Base-by-base conservation (phyloP, 371 early-diverging fungal genomes). In the Circinella minor region DNA sequence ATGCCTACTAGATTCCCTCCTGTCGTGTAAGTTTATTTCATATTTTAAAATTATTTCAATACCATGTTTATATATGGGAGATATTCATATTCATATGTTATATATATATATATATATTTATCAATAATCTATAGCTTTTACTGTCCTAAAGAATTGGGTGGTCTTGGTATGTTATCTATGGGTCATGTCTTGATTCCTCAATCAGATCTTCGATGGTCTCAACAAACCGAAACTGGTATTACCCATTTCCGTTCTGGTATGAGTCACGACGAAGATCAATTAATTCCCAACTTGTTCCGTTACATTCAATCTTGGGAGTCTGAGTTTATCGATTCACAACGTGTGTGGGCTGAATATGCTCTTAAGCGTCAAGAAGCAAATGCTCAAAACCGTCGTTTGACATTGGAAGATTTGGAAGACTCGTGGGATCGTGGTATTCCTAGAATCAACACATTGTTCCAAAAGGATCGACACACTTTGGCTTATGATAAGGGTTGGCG, bases 401-500 rank as follows among this genome's bases (percentile, higher is more conserved):
- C 97, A 10, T 83, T 97, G 43, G 98, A 98, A 81, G 98, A 99
- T 86, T 81, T 99, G 60, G 98, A 99, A 81, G 98, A 98, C 77
- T 91, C 92, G 3, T 99, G 98, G 98, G 98, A 99, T 78, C 93
- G 99, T 66, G 99, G 99, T 85, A 94, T 99, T 77, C 99, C 99
- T 10, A 89, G 99, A 76, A 98, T 99, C 86, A 97, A 97, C 84
- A 99, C 99, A 36, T 84, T 99, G 71, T 95, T 95, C 87, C 88
- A 86, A 67, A 97, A 97, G 88, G 99, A 99, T 81, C 89, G 98
- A 43, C 98, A 98, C 77, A 98, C 98, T 7, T 82, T 98, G 60
- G 98, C 98, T 39, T 99, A 98, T 77, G 99, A 99, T 79, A 97
- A 97, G 88, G 99, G 99, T 55, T 99, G 98, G 98, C 92, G 99